Evolutionary conservation across 768 basidiomycete genomes (phyloP), one percentile per base, ranked within the genome.

Genomic region (Dentipellis fragilis): DNA sequence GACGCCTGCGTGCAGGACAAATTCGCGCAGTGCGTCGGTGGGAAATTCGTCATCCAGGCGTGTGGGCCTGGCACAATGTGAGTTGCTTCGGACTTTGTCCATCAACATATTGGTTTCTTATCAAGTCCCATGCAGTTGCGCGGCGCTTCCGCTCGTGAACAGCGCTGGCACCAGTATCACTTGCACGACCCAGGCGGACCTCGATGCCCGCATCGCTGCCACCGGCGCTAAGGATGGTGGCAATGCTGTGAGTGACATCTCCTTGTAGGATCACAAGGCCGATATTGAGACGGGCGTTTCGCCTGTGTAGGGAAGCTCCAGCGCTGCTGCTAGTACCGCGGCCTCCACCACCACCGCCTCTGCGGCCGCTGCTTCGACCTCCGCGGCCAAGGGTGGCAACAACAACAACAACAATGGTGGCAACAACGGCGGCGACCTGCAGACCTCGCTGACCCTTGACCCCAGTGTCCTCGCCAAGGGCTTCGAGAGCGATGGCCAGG

Each of bases 21-120:
- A 36, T 78, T 84, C 56, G 81, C 82, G 1, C 80, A 80, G 57
- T 85, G 84, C 62, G 79, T 78, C 14, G 67, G 65, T 34, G 80
- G 79, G 53, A 60, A 64, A 51, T 75, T 71, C 51, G 65, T 69
- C 49, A 51, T 64, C 34, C 61, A 56, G 19, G 40, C 59, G 4
- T 71, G 71, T 58, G 63, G 49, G 2, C 46, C 58, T 12, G 64
- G 62, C 10, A 49, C 60, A 12, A 36, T 61, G 62, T 68, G 48
- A 49, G 65, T 29, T 57, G n/a, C 12, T n/a, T 34, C 51, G 11
- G 34, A 11, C 11, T 29, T 29, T 14, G 40, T 36, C 7, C 7
- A 29, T 51, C 11, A 4, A 16, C 12, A 22, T 10, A 21, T 49
- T 7, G n/a, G 19, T 9, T 39, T 34, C 54, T 39, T 10, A 36